Base-by-base conservation (phyloP, 305 asterid species). In the Fraxinus platypoda region DNA sequence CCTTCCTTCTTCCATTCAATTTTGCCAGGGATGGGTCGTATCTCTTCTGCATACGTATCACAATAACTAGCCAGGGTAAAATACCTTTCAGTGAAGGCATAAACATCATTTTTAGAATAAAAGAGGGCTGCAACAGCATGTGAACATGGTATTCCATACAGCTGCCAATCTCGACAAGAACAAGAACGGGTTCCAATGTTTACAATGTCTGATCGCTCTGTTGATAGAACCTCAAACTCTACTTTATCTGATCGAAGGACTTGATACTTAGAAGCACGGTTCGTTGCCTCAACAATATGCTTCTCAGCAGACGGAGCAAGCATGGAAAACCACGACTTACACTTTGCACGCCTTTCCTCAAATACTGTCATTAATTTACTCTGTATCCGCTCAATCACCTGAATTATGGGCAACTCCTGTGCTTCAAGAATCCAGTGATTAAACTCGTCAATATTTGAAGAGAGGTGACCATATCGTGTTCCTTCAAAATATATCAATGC, bases 101-200 rank as follows among this genome's bases (percentile, higher is more conserved):
- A 89, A 2, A 93, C 82, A 74, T 93, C 91, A 13, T 91, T 91
- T 84, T 81, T 88, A 43, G 89, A 92, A 7, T 90, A 90, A 74
- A 86, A 8, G 19, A 93, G 82, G 8, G 97, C 94, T 49, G 96
- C 97, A 81, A 91, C 88, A 23, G 90, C 96, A 75, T 93, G 97
- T 4, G 96, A 90, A 82, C 97, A 93, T 12, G 96, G 97, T 78
- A 93, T 75, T 33, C 93, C 90, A 25, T 84, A 87, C 81, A 92
- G 19, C 87, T 90, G 92, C 96, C 97, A 93, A 80, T 90, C 96
- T 19, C 89, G 94, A 71, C 97, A 93, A 66, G 95, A 92, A 82
- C 96, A 93, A 54, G 89, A 84, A 71, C 17, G 89, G 1, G 84
- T 82, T 21, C 90, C 85, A 2, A 89, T 91, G 90, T 92, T 92